These are phyloP conservation scores for Syzygium grande DNA, from an alignment of 345 rosid species.

Conservation along the genomic window DNA sequence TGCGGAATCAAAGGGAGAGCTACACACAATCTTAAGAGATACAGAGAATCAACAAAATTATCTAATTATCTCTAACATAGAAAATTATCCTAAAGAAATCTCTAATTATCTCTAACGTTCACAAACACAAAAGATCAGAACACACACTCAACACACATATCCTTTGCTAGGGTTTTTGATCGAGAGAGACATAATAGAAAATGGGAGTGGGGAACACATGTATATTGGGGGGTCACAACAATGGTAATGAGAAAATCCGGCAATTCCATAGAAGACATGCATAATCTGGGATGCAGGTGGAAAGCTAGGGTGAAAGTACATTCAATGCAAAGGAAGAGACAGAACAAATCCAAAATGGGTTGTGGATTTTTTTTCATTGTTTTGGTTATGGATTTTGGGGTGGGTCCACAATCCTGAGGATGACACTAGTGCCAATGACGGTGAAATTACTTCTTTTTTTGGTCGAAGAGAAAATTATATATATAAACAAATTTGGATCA, in stretches of 20 bases:
- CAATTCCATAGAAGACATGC: background rate
- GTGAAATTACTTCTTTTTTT: background rate
- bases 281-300: background rate
- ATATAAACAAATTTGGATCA: background rate
- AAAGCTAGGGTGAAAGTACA: background rate
- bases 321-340: background rate
- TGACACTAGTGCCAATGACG: background rate
- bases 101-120: too few relatives aligned
- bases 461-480: background rate
- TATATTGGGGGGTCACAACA: background rate
- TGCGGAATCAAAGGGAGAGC: too few relatives aligned
- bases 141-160: background rate
- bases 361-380: background rate
- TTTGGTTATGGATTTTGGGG: background rate
- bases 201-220: background rate
- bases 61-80: too few relatives aligned
- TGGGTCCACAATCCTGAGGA: background rate
- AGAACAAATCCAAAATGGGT: background rate
- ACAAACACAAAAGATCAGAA: background rate
- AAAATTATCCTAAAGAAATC: too few relatives aligned
- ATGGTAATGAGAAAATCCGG: background rate
- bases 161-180: background rate
- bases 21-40: too few relatives aligned
- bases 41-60: too few relatives aligned
- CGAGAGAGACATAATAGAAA: background rate